Evolutionary conservation across 1,139 yeast genomes (phyloP).

Genomic region (Yamadazyma aaseri): DNA sequence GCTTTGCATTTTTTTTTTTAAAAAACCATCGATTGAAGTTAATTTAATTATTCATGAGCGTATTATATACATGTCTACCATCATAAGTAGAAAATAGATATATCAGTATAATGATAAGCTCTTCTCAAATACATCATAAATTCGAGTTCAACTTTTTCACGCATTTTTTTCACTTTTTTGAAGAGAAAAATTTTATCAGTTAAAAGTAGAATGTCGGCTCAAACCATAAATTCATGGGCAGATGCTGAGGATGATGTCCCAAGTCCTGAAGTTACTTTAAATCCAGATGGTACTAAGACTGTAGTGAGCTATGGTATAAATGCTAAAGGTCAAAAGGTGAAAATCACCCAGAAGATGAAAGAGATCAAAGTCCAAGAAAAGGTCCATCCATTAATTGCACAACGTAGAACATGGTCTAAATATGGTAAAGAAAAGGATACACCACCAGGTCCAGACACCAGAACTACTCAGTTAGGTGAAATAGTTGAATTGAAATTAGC

Average conservation of each 20-base stretch:
- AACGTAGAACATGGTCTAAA: slow-evolving; percentile 70
- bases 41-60: no score
- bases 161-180: slow-evolving; percentile 3
- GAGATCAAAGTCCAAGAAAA: slow-evolving; percentile 75
- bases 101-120: no score
- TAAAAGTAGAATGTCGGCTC: slow-evolving; percentile 30
- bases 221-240: slow-evolving; percentile 58
- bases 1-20: no score
- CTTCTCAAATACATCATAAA: background rate
- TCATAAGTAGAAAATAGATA: no score
- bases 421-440: slow-evolving; percentile 81
- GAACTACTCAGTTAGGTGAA: slow-evolving; percentile 90
- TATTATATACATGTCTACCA: no score
- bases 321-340: slow-evolving; percentile 80
- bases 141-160: background rate
- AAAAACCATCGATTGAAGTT: no score
- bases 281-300: slow-evolving; percentile 88
- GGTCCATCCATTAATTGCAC: slow-evolving; percentile 76
- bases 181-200: slow-evolving; percentile 3
- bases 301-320: slow-evolving; percentile 75
- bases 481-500: slow-evolving; percentile 69
- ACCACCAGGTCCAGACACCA: slow-evolving; percentile 81
- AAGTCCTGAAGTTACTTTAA: slow-evolving; percentile 68
- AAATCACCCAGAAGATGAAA: slow-evolving; percentile 80
- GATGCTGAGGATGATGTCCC: slow-evolving; percentile 66